phyloP scores from a whole-genome alignment of 2,329 filamentous ascomycete species.

The Blastomyces parvus region DNA sequence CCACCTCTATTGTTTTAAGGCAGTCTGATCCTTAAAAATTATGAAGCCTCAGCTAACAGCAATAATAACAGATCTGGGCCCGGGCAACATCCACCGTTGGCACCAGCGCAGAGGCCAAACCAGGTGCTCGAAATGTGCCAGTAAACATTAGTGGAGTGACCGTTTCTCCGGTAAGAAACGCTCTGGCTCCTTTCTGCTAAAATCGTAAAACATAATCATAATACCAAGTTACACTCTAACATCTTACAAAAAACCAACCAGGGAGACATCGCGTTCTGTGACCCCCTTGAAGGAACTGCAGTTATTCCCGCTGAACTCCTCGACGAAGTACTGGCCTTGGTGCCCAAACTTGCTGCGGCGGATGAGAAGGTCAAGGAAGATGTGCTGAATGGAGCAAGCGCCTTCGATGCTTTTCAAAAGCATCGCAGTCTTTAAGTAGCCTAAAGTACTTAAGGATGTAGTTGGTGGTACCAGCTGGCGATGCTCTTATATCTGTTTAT shows the following conservation, averaged over 20 bases:
- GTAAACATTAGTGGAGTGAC: slow-evolving; percentile 34
- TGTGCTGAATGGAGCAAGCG: slow-evolving; percentile 52
- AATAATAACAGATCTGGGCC: slow-evolving; percentile 33
- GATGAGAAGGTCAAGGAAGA: slow-evolving; percentile 56
- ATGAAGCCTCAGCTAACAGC: background rate
- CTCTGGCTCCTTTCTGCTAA: background rate
- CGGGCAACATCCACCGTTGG: slow-evolving; percentile 37
- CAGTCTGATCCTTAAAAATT: background rate
- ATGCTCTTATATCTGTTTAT: no score
- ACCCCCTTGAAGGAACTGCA: slow-evolving; percentile 60
- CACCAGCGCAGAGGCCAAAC: slow-evolving; percentile 36
- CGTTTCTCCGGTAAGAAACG: slow-evolving; percentile 31
- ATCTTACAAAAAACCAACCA: slow-evolving; percentile 8
- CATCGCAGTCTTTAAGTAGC: slow-evolving; percentile 31
- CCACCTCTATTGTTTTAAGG: background rate
- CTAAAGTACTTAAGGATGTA: background rate
- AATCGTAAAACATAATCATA: background rate
- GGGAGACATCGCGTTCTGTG: slow-evolving; percentile 62
- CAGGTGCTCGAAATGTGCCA: slow-evolving; percentile 32
- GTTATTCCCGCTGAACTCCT: slow-evolving; percentile 55
- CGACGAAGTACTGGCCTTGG: slow-evolving; percentile 50
- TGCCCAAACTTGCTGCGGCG: slow-evolving; percentile 44
- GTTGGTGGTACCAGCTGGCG: background rate
- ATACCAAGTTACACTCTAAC: background rate
- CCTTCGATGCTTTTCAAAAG: slow-evolving; percentile 57